Evolutionary conservation across 2,329 filamentous ascomycete species (phyloP), one percentile per base, ranked within the genome.

Genomic region (Trichoderma sp.): DNA sequence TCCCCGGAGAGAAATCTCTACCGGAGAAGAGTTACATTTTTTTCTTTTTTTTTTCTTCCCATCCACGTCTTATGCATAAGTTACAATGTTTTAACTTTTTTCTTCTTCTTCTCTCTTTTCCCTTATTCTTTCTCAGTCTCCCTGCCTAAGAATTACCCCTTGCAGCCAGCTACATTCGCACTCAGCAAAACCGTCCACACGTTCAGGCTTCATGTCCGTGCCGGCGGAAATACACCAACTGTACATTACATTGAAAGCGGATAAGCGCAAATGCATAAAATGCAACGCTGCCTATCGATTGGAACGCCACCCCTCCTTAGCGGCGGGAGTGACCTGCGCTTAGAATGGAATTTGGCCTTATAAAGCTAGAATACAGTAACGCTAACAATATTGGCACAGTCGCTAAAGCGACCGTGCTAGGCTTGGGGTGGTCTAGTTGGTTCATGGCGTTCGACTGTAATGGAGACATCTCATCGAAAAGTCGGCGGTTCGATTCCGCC

Each of bases 361-460:
- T 49, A 49, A 13, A 13, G n/a, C 46, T 49, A 13, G 2, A 49
- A 24, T 24, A 49, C 46, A 49, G 46, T 49, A 2, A 13, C 21
- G n/a, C 8, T 24, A 49, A 13, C 0, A 24, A 24, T 1, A 49
- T 8, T 24, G 24, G 46, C 46, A 49, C 46, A 24, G 5, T 64
- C 34, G 4, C 28, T 34, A 24, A 26, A 21, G 13, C 21, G 51
- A 26, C 16, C 32, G 55, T 37, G 18, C 26, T 32, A 56, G 39
- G 24, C 74, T 75, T 73, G 69, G 73, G 69, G 73, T 74, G 72
- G 74, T 75, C 74, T 75, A 75, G 74, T 74, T 75, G 74, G 74
- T 72, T 75, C 69, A 75, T 75, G 74, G 74, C 74, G 73, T 75
- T 70, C 69, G 74, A 71, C 74, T 75, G 74, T 74, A 75, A 75